Conservation (phyloP, 225 moss, liverwort and hornwort genomes). For the Physcomitrium patens region DNA sequence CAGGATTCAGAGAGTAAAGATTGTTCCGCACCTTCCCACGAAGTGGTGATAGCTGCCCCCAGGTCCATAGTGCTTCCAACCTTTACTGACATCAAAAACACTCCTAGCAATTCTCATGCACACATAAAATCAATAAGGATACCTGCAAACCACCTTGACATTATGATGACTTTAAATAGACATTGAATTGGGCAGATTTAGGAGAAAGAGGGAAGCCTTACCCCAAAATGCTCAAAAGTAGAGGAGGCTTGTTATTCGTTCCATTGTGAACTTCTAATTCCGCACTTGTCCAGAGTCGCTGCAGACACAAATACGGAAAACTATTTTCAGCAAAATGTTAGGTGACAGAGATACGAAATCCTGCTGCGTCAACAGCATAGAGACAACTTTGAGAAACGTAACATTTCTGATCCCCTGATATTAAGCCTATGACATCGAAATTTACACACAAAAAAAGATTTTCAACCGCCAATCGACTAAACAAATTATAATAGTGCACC, state of each 20-base stretch:
- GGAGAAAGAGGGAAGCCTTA: constrained; percentile 32
- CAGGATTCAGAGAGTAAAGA: neutral
- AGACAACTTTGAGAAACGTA: neutral
- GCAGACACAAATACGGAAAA: constrained; percentile 24
- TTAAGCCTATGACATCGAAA: neutral
- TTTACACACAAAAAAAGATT: neutral
- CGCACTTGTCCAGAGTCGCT: constrained; percentile 79
- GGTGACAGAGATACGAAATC: neutral
- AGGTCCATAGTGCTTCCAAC: constrained; percentile 90
- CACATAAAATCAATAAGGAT: constrained; percentile 10
- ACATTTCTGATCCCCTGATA: neutral
- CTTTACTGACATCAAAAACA: constrained; percentile 95
- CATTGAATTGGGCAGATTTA: neutral
- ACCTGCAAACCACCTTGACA: constrained; percentile 1
- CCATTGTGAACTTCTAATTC: constrained; percentile 82
- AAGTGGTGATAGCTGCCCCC: constrained; percentile 89
- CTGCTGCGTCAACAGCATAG: neutral
- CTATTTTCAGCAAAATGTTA: neutral
- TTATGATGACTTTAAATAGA: neutral
- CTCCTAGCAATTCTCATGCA: constrained; percentile 69
- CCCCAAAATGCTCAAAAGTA: constrained; percentile 89
- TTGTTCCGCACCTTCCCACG: constrained; percentile 70
- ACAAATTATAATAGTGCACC: too few species aligned
- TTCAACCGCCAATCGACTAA: too few species aligned
- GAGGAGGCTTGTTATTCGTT: constrained; percentile 58